A percentile compares a stretch with the other conserved stretches of the same genome.
Conservation (phyloP, 306 rosid species). For the Quercus gilva region DNA sequence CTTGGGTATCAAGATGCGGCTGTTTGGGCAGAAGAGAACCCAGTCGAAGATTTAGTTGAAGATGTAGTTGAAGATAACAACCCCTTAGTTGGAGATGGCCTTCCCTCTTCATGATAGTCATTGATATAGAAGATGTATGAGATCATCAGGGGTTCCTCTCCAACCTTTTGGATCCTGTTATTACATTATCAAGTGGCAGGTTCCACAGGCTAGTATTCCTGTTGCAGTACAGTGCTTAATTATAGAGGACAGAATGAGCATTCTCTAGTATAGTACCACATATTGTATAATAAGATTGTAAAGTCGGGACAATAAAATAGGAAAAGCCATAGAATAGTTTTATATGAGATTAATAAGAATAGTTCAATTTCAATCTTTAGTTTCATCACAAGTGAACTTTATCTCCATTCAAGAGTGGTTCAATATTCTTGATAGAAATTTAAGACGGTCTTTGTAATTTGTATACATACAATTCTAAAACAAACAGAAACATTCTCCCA, state of each 20-base stretch:
- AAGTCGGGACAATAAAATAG: neutral
- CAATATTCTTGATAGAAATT: neutral
- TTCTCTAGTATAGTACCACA: neutral
- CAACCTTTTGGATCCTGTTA: constrained; percentile 17
- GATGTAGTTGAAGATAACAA: constrained; percentile 50
- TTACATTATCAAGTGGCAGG: constrained; percentile 17
- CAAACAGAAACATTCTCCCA: neutral
- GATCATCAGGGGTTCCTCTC: neutral
- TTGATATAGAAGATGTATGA: constrained; percentile 14
- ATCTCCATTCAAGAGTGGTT: neutral
- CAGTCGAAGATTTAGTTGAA: constrained; percentile 55
- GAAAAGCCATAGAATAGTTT: neutral
- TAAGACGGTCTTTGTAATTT: neutral
- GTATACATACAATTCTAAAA: neutral
- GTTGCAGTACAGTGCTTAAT: neutral
- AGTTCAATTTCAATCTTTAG: neutral
- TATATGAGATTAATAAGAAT: neutral
- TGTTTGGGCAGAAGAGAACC: constrained; percentile 81
- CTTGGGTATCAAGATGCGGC: constrained; percentile 84
- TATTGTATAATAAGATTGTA: constrained; percentile 16
- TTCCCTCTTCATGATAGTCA: neutral
- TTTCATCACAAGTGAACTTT: neutral
- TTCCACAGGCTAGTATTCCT: neutral
- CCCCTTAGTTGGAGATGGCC: constrained; percentile 28
- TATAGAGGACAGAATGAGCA: neutral